Percentiles rank a stretch among this genome's conserved stretches.
These are phyloP conservation scores for Canariomyces notabilis DNA, from an alignment of 2,329 filamentous ascomycete genomes.

Conservation along the genomic window DNA sequence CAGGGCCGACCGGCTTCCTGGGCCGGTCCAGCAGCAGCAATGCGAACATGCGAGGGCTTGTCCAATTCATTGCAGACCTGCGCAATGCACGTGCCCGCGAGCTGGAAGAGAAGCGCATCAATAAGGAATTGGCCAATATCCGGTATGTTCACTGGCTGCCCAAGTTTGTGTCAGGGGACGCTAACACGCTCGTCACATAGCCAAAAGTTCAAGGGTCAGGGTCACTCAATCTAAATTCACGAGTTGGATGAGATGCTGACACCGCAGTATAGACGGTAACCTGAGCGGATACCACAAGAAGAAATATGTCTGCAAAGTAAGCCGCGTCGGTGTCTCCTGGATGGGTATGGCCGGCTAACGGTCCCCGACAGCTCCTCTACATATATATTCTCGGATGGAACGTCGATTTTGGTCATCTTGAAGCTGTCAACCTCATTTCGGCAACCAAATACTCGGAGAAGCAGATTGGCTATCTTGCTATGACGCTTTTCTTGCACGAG, in stretches of 20 bases:
- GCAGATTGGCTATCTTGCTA: constrained; percentile 96
- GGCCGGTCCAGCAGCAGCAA: constrained; percentile 61
- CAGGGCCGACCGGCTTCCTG: constrained; percentile 53
- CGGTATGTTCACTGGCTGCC: constrained; percentile 43
- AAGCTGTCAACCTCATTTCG: constrained; percentile 96
- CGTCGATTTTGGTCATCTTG: constrained; percentile 96
- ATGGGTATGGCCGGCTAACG: constrained; percentile 22
- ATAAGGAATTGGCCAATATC: constrained; percentile 98
- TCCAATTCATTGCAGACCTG: constrained; percentile 97
- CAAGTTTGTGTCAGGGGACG: background rate
- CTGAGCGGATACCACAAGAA: constrained; percentile 98
- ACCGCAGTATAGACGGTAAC: constrained; percentile 60
- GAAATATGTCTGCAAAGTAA: constrained; percentile 98
- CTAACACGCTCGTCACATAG: constrained; percentile 33
- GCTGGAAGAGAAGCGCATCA: constrained; percentile 97
- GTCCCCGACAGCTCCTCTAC: constrained; percentile 67
- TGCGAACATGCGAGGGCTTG: constrained; percentile 73
- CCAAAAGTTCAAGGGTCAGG: constrained; percentile 85
- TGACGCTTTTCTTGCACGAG: constrained; percentile 95
- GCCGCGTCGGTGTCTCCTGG: constrained; percentile 13
- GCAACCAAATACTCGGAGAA: constrained; percentile 98
- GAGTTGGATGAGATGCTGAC: constrained; percentile 25
- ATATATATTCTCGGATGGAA: constrained; percentile 99
- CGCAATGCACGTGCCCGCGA: constrained; percentile 92
- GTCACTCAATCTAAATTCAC: constrained; percentile 7